phyloP scores from a whole-genome alignment of 78 protist species.

The Anaeramoeba flamelloides region DNA sequence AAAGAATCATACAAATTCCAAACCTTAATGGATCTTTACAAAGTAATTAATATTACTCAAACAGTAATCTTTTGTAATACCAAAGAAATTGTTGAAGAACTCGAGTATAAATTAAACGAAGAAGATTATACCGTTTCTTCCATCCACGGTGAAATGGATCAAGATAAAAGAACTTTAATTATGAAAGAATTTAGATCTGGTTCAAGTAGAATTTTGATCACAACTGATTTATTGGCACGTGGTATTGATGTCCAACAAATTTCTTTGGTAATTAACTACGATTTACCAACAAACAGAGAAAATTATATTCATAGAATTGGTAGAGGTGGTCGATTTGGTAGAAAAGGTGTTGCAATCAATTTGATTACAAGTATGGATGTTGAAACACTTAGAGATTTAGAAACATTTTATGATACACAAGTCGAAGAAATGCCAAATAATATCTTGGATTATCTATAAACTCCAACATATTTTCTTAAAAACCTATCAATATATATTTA shows the following conservation, averaged over 20 bases:
- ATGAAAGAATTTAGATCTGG: background rate
- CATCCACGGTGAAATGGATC: conserved; percentile 6
- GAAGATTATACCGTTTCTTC: conserved; percentile 1
- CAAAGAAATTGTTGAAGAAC: too few species aligned
- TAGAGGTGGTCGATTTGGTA: conserved; percentile 16
- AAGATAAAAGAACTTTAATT: background rate
- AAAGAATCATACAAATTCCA: conserved; percentile 89
- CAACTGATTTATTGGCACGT: conserved; percentile 7
- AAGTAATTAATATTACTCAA: too few species aligned
- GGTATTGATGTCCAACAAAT: conserved; percentile 24
- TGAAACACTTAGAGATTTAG: background rate
- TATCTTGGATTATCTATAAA: too few species aligned
- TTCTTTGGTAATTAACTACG: conserved; percentile 9
- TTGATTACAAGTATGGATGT: too few species aligned
- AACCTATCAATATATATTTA: too few species aligned
- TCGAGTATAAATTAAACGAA: background rate
- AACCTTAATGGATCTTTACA: conserved; percentile 94
- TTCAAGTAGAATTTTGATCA: too few species aligned
- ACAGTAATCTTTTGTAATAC: conserved; percentile 48
- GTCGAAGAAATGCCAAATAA: conserved; percentile 5
- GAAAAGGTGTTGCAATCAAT: conserved; percentile 7
- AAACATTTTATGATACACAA: conserved; percentile 3
- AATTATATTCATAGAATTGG: conserved; percentile 23
- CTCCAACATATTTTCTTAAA: too few species aligned
- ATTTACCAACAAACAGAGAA: background rate